Conservation (phyloP, 805 yeast genomes). For the Brettanomyces bruxellensis region DNA sequence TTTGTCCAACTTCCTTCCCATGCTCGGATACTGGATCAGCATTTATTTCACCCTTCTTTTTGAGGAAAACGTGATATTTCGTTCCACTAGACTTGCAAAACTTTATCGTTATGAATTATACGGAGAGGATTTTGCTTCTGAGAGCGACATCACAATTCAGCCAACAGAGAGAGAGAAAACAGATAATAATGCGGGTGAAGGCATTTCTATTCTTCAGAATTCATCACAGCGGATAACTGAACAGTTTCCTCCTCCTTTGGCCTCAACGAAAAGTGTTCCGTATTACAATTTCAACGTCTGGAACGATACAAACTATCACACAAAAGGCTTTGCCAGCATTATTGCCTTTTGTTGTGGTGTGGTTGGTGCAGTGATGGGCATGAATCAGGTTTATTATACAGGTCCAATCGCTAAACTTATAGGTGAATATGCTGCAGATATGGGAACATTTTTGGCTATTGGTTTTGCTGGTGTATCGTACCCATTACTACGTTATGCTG, state of each 20-base stretch:
- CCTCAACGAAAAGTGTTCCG: constrained; percentile 16
- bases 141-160: constrained; percentile 7
- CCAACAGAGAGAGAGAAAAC: neutral
- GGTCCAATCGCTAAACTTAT: constrained; percentile 64
- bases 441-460: constrained; percentile 75
- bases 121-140: constrained; percentile 7
- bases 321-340: constrained; percentile 66
- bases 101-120: constrained; percentile 35
- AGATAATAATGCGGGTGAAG: neutral
- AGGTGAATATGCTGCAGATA: constrained; percentile 67
- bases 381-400: constrained; percentile 78
- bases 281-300: constrained; percentile 69
- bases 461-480: constrained; percentile 59
- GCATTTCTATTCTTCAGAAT: neutral
- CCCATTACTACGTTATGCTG: constrained; percentile 58
- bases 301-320: constrained; percentile 52
- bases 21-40: constrained; percentile 88
- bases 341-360: constrained; percentile 60
- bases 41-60: constrained; percentile 65
- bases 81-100: constrained; percentile 35
- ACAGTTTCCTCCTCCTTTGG: constrained; percentile 8
- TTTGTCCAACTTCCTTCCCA: constrained; percentile 74
- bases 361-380: constrained; percentile 77
- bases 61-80: constrained; percentile 66
- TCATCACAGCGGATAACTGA: neutral